Base-by-base conservation (phyloP, 352 stramenopile species). In the Aphanomyces cochlioides region DNA sequence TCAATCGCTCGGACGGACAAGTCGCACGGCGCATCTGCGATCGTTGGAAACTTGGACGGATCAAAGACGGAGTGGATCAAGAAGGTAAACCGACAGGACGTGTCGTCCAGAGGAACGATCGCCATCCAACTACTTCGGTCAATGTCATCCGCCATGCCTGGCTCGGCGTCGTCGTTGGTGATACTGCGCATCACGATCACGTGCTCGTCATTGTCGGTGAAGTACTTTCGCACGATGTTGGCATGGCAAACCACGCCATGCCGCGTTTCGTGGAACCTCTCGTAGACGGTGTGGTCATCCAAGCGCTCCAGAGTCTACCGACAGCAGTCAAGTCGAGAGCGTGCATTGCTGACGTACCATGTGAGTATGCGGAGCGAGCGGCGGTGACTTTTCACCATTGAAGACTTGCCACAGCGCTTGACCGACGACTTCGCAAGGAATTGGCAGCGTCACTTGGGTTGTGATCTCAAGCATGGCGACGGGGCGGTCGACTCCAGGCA, bases 141-240 rank as follows among this genome's bases (percentile, higher is more conserved):
- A 34, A 41, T 36, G 48, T 50, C 64, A 28, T 61, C 39, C 12
- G 36, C 19, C 64, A 70, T 63, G 19, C 61, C 21, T 13, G 64
- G 64, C 8, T 47, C 36, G 15, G 61, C 19, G 12, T 47, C 64
- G 38, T 70, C 64, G 41, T 61, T 45, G 10, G 61, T 5, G 19
- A 70, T 50, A 7, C 47, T 56, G 10, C 64, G 64, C 64, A 47
- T 63, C 40, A 64, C 12, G 7, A 70, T 54, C 3, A 70, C 45
- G n/a, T 4, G 54, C 8, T 37, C 54, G 19, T 6, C 54, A 37
- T 4, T 1, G 15, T 61, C 28, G 13, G 12, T 1, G 1, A 50
- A n/a, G 54, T 61, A 61, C 28, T 61, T 61, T 7, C 54, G 54
- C n/a, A 61, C 54, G 28, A 39, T 17, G 34, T 61, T 61, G 19